A percentile compares a stretch with the other conserved stretches of the same genome.
Conservation (phyloP, 2,329 filamentous ascomycete genomes). For the Alternaria gaisen region DNA sequence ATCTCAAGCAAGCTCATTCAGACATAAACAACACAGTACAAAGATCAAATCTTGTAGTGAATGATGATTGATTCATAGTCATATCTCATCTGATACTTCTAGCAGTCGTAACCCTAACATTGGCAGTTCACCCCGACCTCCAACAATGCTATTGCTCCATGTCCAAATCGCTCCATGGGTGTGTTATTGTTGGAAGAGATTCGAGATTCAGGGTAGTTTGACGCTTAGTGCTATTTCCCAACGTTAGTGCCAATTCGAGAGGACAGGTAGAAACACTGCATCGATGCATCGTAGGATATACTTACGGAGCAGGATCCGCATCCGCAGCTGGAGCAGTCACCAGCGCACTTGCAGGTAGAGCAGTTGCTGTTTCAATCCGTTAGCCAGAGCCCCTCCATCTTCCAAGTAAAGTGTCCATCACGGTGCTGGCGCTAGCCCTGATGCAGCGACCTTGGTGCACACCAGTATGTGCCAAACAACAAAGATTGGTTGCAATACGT, state of each 20-base stretch:
- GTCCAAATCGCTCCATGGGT: conserved; percentile 1
- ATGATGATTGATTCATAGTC: not conserved
- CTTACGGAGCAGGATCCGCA: conserved; percentile 42
- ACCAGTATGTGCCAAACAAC: not conserved
- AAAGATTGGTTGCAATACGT: conserved; percentile 13
- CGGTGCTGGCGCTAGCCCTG: conserved; percentile 24
- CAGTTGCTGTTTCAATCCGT: conserved; percentile 28
- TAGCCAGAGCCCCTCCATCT: conserved; percentile 10
- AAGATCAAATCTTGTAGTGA: not conserved
- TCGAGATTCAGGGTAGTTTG: conserved; percentile 3
- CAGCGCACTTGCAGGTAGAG: conserved; percentile 41
- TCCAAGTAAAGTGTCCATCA: conserved; percentile 26
- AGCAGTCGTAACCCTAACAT: conserved; percentile 1
- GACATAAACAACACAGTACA: not conserved
- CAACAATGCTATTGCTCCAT: not conserved
- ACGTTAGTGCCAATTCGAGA: not conserved
- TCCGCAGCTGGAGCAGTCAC: conserved; percentile 44
- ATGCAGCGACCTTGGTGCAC: not conserved
- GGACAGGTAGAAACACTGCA: not conserved
- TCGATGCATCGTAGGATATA: not conserved
- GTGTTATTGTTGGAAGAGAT: not conserved
- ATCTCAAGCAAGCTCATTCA: not conserved
- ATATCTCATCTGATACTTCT: not conserved
- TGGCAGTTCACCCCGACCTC: conserved; percentile 1
- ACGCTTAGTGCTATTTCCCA: conserved; percentile 20